Evolutionary conservation across 2,329 filamentous ascomycete species (phyloP).

Genomic region (Blumeriella jaapii): DNA sequence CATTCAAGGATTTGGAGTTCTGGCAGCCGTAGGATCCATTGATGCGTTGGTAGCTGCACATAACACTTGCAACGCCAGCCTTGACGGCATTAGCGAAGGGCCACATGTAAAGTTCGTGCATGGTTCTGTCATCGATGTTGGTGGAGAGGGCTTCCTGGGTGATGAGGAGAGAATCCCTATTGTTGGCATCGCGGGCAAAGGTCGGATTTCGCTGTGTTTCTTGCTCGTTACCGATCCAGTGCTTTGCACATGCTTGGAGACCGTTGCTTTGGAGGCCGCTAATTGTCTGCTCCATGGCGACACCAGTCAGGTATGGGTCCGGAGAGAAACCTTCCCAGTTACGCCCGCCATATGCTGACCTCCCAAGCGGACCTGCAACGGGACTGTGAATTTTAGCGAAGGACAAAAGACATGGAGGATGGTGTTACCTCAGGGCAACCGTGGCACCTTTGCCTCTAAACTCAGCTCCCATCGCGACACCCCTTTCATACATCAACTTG

Average conservation of each 20-base stretch:
- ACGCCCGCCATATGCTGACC: conserved; percentile 51
- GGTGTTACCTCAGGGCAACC: conserved; percentile 46
- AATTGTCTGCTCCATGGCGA: conserved; percentile 49
- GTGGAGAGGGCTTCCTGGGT: conserved; percentile 52
- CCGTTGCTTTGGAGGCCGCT: conserved; percentile 40
- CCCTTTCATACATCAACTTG: conserved; percentile 54
- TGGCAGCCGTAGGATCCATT: conserved; percentile 59
- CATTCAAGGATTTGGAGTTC: conserved; percentile 70
- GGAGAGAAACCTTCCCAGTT: conserved; percentile 47
- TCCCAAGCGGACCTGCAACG: conserved; percentile 54
- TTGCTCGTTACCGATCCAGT: conserved; percentile 66
- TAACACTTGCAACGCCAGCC: conserved; percentile 65
- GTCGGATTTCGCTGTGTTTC: conserved; percentile 31
- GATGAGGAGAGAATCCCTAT: too few relatives aligned
- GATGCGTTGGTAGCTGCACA: conserved; percentile 71
- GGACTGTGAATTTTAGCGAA: conserved; percentile 14
- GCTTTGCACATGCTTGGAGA: conserved; percentile 39
- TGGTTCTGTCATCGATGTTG: conserved; percentile 63
- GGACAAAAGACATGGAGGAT: conserved; percentile 39
- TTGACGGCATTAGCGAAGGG: conserved; percentile 70
- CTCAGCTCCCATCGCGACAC: conserved; percentile 64
- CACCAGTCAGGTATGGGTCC: conserved; percentile 36
- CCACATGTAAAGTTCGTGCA: conserved; percentile 74
- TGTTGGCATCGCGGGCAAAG: conserved; percentile 2
- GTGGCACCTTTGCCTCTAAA: conserved; percentile 69